These are phyloP conservation scores for Cladosporium sphaerospermum DNA, from an alignment of 2,329 filamentous ascomycete species.

Conservation along the genomic window DNA sequence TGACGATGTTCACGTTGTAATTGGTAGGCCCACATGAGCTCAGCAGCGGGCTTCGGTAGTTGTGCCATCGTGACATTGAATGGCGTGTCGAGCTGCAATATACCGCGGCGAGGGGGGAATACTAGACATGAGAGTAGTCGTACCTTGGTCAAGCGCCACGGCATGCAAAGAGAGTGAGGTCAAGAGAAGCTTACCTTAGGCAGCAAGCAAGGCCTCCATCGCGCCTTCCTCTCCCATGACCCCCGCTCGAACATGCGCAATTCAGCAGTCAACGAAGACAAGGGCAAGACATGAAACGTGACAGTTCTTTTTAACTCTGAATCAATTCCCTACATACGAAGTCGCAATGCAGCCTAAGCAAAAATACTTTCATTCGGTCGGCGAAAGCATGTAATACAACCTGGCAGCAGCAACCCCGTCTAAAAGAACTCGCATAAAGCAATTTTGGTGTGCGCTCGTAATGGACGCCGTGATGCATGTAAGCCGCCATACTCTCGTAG, in stretches of 20 bases:
- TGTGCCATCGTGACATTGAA: too few relatives aligned
- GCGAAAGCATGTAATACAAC: constrained; percentile 21
- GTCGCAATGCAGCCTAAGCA: constrained; percentile 28
- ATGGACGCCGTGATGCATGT: constrained; percentile 25
- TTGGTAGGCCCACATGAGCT: constrained; percentile 33
- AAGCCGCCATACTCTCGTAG: constrained; percentile 20
- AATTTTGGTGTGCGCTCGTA: constrained; percentile 21
- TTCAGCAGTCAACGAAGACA: too few relatives aligned
- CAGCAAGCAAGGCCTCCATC: neutral
- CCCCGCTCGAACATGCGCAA: too few relatives aligned
- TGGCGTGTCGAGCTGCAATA: too few relatives aligned
- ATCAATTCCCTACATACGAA: constrained; percentile 28
- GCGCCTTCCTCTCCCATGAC: neutral
- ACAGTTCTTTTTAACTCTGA: constrained; percentile 11
- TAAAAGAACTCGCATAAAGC: constrained; percentile 24
- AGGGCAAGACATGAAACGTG: neutral
- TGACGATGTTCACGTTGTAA: constrained; percentile 29
- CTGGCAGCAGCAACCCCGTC: constrained; percentile 18
- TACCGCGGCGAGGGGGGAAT: too few relatives aligned
- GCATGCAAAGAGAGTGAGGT: too few relatives aligned
- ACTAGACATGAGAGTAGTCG: too few relatives aligned
- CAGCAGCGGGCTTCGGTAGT: constrained; percentile 5
- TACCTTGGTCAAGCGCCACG: too few relatives aligned
- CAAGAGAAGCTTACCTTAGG: too few relatives aligned
- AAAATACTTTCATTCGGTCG: constrained; percentile 22